These are phyloP conservation scores for Selenicereus undatus DNA, from an alignment of 148 eudicot genomes.

Conservation along the genomic window DNA sequence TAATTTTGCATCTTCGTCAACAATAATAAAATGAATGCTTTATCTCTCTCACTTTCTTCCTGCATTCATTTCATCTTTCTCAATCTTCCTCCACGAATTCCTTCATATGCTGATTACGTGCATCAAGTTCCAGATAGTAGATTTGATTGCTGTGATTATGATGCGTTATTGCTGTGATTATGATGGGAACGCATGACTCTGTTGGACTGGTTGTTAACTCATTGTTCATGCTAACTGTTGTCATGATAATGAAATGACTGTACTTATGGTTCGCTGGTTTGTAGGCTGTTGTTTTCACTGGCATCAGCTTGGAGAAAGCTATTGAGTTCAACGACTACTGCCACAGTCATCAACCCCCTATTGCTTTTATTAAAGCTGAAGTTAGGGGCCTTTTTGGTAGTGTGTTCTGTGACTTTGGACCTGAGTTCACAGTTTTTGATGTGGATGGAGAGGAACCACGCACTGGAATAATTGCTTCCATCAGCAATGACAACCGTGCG, in stretches of 20 bases:
- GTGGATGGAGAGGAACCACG: constrained; percentile 86
- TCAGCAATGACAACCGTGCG: constrained; percentile 66
- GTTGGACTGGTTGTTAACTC: not conserved
- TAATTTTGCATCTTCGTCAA: too few relatives aligned
- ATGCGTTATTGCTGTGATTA: not conserved
- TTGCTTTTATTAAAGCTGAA: constrained; percentile 68
- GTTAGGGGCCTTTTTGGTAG: constrained; percentile 72
- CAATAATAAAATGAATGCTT: too few relatives aligned
- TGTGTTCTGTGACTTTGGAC: constrained; percentile 75
- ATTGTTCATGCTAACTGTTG: not conserved
- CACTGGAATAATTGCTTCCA: constrained; percentile 70
- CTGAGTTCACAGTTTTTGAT: constrained; percentile 66
- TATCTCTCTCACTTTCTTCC: too few relatives aligned
- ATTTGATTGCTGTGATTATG: not conserved
- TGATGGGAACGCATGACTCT: not conserved
- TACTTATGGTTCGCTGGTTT: constrained; percentile 11
- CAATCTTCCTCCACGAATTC: too few relatives aligned
- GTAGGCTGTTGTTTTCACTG: constrained; percentile 71
- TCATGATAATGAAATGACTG: constrained; percentile 4
- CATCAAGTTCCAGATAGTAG: not conserved
- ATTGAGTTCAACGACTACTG: constrained; percentile 66
- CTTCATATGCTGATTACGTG: not conserved
- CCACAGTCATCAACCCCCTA: constrained; percentile 69
- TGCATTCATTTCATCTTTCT: too few relatives aligned
- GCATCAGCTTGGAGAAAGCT: constrained; percentile 49